Base-by-base conservation (phyloP, 352 stramenopile species). In the Globisporangium okanoganense region DNA sequence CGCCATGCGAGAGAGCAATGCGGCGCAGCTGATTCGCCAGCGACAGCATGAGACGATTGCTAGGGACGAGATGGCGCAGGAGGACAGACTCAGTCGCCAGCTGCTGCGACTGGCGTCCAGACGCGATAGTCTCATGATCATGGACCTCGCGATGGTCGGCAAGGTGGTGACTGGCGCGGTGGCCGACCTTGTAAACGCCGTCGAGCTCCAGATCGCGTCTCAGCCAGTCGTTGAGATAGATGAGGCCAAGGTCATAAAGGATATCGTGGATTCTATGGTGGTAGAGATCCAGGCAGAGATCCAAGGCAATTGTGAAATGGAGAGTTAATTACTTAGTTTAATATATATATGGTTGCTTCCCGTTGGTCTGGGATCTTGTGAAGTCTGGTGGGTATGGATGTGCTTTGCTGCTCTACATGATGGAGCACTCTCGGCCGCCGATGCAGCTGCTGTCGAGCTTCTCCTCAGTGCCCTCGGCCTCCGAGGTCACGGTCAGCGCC, bases 391-490 rank as follows among this genome's bases (percentile, higher is more conserved):
- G 10, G 27, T 24, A 12, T 8, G n/a, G n/a, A n/a, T 35, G 13
- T 52, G 45, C 4, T 3, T n/a, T 47, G 57, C 7, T 9, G 24
- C 16, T 43, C 51, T 78, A 89, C 79, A 87, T 87, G 75, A 89
- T 55, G 62, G 60, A 57, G 73, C 79, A 89, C 56, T 71, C 70
- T 55, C 66, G 61, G 60, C 68, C 75, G 16, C 60, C 60, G 33
- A 66, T 44, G 47, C 78, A 84, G 18, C 64, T 64, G 47, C 74
- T 75, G 45, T 85, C 67, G 10, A 87, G 31, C 40, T 62, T 67
- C 49, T 75, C 70, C 12, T 72, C 66, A 10, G 31, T 13, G n/a
- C 14, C n/a, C 13, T 62, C 61, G 0, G 20, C 54, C 27, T 67
- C 61, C 5, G 61, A 67, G 29, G 61, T 62, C 10, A 62, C 24